phyloP scores from a whole-genome alignment of 2,329 filamentous ascomycete species.

The Hypoxylon sp. region DNA sequence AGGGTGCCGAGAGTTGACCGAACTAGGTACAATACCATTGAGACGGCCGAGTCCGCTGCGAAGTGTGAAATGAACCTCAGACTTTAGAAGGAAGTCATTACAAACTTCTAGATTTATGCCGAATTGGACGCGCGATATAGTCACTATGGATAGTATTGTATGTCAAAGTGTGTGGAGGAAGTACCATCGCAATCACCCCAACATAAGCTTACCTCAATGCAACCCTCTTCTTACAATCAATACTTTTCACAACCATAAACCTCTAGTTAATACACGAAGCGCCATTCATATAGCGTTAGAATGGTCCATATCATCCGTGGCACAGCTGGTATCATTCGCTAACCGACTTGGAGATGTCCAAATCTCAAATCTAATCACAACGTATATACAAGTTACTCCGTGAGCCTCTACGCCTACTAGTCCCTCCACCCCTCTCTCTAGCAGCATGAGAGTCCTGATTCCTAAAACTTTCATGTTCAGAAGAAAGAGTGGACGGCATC shows the following conservation, averaged over 20 bases:
- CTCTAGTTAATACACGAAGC: neutral
- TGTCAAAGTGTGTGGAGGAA: too few species aligned
- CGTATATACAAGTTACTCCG: conserved; percentile 31
- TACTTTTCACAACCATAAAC: neutral
- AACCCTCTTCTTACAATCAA: neutral
- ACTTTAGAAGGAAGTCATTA: too few species aligned
- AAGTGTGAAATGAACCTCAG: neutral
- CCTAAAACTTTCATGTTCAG: neutral
- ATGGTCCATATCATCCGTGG: neutral
- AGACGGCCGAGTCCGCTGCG: neutral
- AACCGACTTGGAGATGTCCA: neutral
- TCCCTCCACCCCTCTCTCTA: too few species aligned
- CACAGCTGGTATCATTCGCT: neutral
- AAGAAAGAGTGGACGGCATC: conserved; percentile 41
- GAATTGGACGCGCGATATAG: neutral
- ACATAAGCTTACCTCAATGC: too few species aligned
- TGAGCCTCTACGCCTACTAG: conserved; percentile 12
- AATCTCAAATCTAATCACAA: conserved; percentile 11
- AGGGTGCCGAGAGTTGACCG: conserved; percentile 2
- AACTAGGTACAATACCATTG: neutral
- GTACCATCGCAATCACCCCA: too few species aligned
- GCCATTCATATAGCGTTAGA: neutral
- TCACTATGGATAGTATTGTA: too few species aligned
- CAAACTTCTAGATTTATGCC: neutral
- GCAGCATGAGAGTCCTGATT: neutral